phyloP scores from a whole-genome alignment of 768 basidiomycete species.

The Lentinus tigrinus region DNA sequence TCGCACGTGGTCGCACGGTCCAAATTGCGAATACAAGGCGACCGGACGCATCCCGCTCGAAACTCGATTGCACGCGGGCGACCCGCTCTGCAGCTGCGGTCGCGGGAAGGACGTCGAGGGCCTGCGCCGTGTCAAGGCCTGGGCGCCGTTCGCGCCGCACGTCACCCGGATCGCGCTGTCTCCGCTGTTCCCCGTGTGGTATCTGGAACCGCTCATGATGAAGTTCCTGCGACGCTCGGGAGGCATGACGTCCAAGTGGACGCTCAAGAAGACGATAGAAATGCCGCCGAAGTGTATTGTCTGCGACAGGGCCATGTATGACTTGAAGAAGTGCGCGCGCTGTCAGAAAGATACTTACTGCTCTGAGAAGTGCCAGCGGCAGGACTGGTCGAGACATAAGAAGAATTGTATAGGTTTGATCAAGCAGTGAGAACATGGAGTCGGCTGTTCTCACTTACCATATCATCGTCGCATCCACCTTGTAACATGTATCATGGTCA shows the following conservation, averaged over 20 bases:
- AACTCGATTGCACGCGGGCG: slow-evolving; percentile 37
- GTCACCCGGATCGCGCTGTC: slow-evolving; percentile 50
- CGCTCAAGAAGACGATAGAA: neutral
- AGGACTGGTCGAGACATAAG: slow-evolving; percentile 48
- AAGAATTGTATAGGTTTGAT: slow-evolving; percentile 29
- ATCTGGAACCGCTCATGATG: slow-evolving; percentile 38
- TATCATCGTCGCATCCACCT: too few relatives aligned
- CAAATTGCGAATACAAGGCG: slow-evolving; percentile 35
- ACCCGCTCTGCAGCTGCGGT: slow-evolving; percentile 45
- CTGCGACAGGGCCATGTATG: slow-evolving; percentile 24
- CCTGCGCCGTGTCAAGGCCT: slow-evolving; percentile 33
- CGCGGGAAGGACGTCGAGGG: slow-evolving; percentile 32
- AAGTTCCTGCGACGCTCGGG: neutral
- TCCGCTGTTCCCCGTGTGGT: slow-evolving; percentile 53
- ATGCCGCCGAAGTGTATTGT: slow-evolving; percentile 13
- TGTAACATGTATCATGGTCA: too few relatives aligned
- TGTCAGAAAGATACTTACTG: slow-evolving; percentile 44
- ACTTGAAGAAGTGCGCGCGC: slow-evolving; percentile 31
- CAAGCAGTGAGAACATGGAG: too few relatives aligned
- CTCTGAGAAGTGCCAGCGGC: slow-evolving; percentile 41
- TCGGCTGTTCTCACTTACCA: too few relatives aligned
- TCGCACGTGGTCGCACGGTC: slow-evolving; percentile 34
- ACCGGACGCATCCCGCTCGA: slow-evolving; percentile 37
- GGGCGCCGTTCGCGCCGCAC: slow-evolving; percentile 41
- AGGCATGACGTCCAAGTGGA: neutral